Conservation (phyloP, 805 yeast genomes). For the Metschnikowia dekortorum region DNA sequence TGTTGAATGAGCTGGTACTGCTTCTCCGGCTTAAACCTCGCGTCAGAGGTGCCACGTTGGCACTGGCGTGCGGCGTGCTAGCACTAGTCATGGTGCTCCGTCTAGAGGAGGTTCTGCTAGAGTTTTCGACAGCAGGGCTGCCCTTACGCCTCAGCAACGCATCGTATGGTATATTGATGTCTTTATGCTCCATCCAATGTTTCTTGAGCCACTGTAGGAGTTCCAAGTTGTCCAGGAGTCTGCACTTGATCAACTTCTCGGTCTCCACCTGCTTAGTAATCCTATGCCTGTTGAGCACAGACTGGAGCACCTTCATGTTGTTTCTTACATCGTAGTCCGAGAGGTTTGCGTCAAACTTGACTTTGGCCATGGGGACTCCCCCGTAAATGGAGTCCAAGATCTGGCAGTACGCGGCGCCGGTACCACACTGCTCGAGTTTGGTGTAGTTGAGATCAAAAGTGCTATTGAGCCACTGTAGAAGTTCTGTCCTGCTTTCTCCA, state of each 20-base stretch:
- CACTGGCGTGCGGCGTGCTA: constrained; percentile 4
- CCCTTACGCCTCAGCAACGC: constrained; percentile 37
- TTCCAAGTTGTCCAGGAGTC: constrained; percentile 91
- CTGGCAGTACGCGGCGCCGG: constrained; percentile 94
- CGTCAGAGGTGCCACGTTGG: neutral
- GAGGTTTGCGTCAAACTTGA: constrained; percentile 58
- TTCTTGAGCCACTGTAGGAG: constrained; percentile 88
- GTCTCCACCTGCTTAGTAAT: constrained; percentile 76
- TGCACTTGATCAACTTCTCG: constrained; percentile 76
- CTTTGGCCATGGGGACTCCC: constrained; percentile 77
- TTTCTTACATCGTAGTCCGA: constrained; percentile 72
- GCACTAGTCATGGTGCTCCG: constrained; percentile 7
- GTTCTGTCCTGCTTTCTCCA: constrained; percentile 80
- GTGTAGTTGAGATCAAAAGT: constrained; percentile 60
- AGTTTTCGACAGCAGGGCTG: constrained; percentile 3
- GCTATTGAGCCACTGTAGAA: constrained; percentile 79
- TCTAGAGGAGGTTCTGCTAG: constrained; percentile 10
- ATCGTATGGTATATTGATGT: constrained; percentile 62
- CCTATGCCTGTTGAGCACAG: constrained; percentile 65
- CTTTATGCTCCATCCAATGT: constrained; percentile 74
- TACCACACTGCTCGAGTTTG: constrained; percentile 90
- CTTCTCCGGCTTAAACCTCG: constrained; percentile 2
- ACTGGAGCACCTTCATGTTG: constrained; percentile 84
- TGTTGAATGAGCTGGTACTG: constrained; percentile 4
- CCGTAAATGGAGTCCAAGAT: constrained; percentile 79